Base-by-base conservation (phyloP, 2,329 filamentous ascomycete species). In the Penicillium expansum region DNA sequence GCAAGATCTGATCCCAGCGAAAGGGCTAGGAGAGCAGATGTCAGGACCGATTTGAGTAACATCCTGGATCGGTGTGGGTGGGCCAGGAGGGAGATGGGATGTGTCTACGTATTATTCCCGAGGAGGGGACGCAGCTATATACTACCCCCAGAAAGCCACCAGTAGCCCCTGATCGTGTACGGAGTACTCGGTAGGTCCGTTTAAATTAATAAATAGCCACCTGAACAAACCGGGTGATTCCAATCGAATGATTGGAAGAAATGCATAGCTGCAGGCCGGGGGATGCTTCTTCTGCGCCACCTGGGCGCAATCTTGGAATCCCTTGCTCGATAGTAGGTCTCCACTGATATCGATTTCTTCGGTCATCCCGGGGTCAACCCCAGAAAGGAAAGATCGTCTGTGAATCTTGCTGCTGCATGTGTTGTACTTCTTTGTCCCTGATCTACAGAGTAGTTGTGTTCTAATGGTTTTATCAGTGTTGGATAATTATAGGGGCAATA, bases 41-140 rank as follows among this genome's bases (percentile, higher is more conserved):
- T 63, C 47, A 71, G 37, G n/a, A 69, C 32, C 13, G 62, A 58
- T 51, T 61, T 63, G 18, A 72, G 60, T 52, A 65, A 56, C 69
- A 71, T 71, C 33, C 42, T 63, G 59, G 8, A 39, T 14, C 13
- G 5, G 27, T 47, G 13, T 33, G 5, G 10, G 22, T 35, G 44
- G 14, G 30, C 30, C 44, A 35, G 30, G 9, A 11, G 4, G 7
- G n/a, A 14, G 14, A 43, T 11, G 5, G 30, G 3, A 52, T 45
- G 8, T 22, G 24, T 20, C n/a, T 18, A 4, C 13, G 16, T 35
- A 1, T 35, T 35, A 8, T 35, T 13, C 9, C 16, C 3, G 5
- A 8, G 38, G 52, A 20, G 16, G 22, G 44, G 27, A 35, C n/a
- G 3, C 13, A 29, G 16, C 44, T 49, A 49, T 49, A 55, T 55